Base-by-base conservation (phyloP, 2,329 filamentous ascomycete genomes). In the Eutypella sp. region DNA sequence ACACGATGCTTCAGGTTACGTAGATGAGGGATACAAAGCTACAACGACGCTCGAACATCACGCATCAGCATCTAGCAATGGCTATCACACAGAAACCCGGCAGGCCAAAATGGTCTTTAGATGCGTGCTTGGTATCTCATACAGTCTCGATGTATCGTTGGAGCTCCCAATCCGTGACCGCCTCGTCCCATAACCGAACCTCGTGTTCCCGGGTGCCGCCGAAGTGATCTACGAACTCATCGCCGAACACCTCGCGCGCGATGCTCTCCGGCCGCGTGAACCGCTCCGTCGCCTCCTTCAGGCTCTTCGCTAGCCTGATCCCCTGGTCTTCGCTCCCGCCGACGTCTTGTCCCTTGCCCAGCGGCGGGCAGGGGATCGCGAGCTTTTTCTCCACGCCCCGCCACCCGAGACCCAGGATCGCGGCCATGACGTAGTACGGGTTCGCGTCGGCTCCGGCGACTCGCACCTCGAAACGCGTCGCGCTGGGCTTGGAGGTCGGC, bases 381-480 rank as follows among this genome's bases (percentile, higher is more conserved):
- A 97, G 74, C 70, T 95, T 93, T 79, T 92, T 91, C 72, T 96
- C 87, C 0, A 97, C 82, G 9, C 93, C 93, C 44, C 91, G 79
- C 84, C 89, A 96, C 13, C 93, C 93, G 4, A 95, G 79, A 1
- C 84, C 92, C 24, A 99, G 73, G 41, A 97, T 86, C 0, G 92
- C 88, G 0, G 90, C 82, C 34, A 97, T 81, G 5, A 95, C 92
- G 40, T 87, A 85, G 62, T 91, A 85, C 0, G 92, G 84, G 63
- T 97, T 97, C 4, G 90, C 81, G 60, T 99, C 93, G 16, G 93
- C 93, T n/a, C 93, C 93, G 0, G 89, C 86, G 0, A 96, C 91
- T 20, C 93, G 86, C 25, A 99, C 78, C 68, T 99, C 93, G 62
- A 99, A 91, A 11, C 93, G 81, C 9, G 92, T 97, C 5, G 90